phyloP scores from a whole-genome alignment of 1,284 basidiomycete species.

The Exobasidium cylindrosporum region DNA sequence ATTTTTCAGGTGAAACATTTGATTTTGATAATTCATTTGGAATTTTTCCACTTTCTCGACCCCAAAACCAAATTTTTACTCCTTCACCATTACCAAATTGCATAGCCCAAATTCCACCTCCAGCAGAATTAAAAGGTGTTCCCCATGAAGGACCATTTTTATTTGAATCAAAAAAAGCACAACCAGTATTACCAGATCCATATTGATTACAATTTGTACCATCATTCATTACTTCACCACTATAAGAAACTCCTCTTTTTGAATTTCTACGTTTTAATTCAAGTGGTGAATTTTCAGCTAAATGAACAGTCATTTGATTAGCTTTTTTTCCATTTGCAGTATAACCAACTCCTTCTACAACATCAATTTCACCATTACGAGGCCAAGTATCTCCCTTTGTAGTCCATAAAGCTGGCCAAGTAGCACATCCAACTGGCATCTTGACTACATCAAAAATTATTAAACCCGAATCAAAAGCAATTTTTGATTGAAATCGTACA shows the following conservation, averaged over 20 bases:
- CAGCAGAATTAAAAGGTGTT: slow-evolving; percentile 5
- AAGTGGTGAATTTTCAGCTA: slow-evolving; percentile 5
- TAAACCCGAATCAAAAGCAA: slow-evolving; percentile 36
- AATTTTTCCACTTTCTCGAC: slow-evolving; percentile 1
- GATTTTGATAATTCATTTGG: slow-evolving; percentile 7
- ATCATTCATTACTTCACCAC: background rate
- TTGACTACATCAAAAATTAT: slow-evolving; percentile 39
- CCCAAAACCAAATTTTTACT: slow-evolving; percentile 17
- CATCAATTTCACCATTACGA: slow-evolving; percentile 17
- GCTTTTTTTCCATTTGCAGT: slow-evolving; percentile 3
- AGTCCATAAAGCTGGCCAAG: slow-evolving; percentile 53
- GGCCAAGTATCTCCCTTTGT: slow-evolving; percentile 12
- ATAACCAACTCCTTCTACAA: slow-evolving; percentile 18
- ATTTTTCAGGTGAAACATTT: background rate
- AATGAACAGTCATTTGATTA: slow-evolving; percentile 15
- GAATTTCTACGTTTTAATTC: background rate
- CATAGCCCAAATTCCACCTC: slow-evolving; percentile 18
- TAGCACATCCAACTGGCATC: slow-evolving; percentile 42
- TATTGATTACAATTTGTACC: slow-evolving; percentile 7
- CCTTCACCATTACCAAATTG: slow-evolving; percentile 10
- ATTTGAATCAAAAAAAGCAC: slow-evolving; percentile 2
- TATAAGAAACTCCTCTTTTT: background rate
- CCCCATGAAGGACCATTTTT: slow-evolving; percentile 9
- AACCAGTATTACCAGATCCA: slow-evolving; percentile 6
- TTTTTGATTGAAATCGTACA: slow-evolving; percentile 38